Evolutionary conservation across 2,329 filamentous ascomycete genomes (phyloP).

Genomic region (Elsinoe arachidis): DNA sequence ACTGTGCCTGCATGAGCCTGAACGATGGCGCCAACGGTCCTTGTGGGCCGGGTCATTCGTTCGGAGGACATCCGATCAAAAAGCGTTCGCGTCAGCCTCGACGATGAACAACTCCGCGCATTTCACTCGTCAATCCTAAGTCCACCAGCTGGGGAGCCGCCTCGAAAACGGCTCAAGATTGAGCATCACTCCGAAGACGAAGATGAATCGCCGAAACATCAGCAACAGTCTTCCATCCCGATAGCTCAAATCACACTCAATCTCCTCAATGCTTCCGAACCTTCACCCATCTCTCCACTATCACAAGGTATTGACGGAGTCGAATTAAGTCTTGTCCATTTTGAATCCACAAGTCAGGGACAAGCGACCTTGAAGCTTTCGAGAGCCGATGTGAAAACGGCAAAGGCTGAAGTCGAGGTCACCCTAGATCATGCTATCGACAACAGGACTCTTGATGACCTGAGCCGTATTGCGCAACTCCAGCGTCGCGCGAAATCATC

Average conservation of each 20-base stretch:
- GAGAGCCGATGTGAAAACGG: not conserved
- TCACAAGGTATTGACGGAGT: not conserved
- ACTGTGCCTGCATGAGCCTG: too few relatives aligned
- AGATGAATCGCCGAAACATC: not conserved
- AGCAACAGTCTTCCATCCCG: not conserved
- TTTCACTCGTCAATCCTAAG: not conserved
- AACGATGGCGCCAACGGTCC: not conserved
- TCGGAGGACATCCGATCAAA: not conserved
- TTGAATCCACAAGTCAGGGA: not conserved
- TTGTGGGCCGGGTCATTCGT: not conserved
- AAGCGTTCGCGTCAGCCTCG: not conserved
- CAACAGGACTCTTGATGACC: not conserved
- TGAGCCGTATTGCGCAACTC: not conserved
- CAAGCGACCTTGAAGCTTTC: not conserved
- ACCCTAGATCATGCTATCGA: not conserved
- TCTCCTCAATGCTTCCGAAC: not conserved
- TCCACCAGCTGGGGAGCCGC: not conserved
- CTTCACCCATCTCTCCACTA: not conserved
- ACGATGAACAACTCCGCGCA: not conserved
- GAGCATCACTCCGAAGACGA: not conserved
- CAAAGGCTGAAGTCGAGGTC: not conserved
- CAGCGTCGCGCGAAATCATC: constrained; percentile 1
- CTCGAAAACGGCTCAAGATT: constrained; percentile 1
- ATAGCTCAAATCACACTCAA: not conserved
- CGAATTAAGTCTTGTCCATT: not conserved